Conservation (phyloP, 2,329 filamentous ascomycete species). For the Colletotrichum trifolii region DNA sequence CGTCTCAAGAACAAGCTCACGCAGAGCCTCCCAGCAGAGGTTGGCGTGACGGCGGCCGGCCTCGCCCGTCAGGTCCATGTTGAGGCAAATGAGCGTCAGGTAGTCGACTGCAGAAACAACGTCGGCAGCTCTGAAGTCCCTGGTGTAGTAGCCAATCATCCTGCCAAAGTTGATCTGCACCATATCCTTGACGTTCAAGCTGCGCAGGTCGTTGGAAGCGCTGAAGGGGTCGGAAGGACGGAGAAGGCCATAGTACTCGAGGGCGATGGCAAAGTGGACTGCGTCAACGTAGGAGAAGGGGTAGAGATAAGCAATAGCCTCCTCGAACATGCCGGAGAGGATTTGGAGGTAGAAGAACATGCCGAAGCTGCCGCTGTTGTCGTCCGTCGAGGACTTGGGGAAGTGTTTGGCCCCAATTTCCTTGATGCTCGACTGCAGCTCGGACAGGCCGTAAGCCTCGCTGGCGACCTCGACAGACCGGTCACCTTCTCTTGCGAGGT, state of each 20-base stretch:
- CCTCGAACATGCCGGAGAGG: conserved; percentile 91
- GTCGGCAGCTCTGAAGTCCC: conserved; percentile 92
- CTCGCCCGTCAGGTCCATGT: conserved; percentile 81
- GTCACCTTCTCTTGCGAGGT: conserved; percentile 74
- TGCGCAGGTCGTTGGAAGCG: conserved; percentile 76
- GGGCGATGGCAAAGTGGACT: conserved; percentile 91
- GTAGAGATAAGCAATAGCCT: conserved; percentile 91
- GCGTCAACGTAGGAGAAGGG: conserved; percentile 92
- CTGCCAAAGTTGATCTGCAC: conserved; percentile 94
- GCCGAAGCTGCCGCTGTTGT: conserved; percentile 81
- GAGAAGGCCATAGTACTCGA: conserved; percentile 90
- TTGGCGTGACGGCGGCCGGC: conserved; percentile 80
- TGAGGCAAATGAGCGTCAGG: conserved; percentile 89
- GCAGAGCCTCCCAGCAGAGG: conserved; percentile 91
- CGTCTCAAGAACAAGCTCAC: conserved; percentile 95
- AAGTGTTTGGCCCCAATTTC: conserved; percentile 95
- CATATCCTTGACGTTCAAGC: conserved; percentile 73
- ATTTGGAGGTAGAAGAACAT: conserved; percentile 95
- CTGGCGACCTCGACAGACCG: conserved; percentile 72
- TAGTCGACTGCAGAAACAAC: conserved; percentile 94
- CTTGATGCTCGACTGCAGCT: conserved; percentile 81
- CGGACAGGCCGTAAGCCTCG: conserved; percentile 72
- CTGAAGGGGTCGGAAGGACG: conserved; percentile 85
- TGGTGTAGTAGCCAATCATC: conserved; percentile 94
- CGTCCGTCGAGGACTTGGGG: conserved; percentile 81